A percentile compares a stretch with the other conserved stretches of the same genome.
phyloP scores from a whole-genome alignment of 306 rosid species.

The Rosa rugosa region DNA sequence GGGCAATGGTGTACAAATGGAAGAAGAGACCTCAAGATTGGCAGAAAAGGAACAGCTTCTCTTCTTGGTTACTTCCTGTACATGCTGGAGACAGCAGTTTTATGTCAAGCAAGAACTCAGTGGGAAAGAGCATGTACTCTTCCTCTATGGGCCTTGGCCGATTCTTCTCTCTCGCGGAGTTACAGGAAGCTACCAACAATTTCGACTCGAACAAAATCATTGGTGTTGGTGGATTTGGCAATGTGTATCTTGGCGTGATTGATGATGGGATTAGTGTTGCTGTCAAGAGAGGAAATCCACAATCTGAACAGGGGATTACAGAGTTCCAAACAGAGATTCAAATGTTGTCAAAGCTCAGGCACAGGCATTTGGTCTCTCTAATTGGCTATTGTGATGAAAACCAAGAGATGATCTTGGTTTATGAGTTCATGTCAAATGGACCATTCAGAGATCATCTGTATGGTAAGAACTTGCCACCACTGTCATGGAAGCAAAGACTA shows the following conservation, averaged over 20 bases:
- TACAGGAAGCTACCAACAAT: conserved; percentile 52
- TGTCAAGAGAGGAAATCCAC: conserved; percentile 49
- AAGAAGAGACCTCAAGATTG: conserved; percentile 53
- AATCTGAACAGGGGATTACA: conserved; percentile 51
- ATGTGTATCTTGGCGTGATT: conserved; percentile 42
- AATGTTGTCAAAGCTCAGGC: conserved; percentile 55
- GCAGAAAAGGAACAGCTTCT: conserved; percentile 57
- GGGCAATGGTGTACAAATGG: conserved; percentile 60
- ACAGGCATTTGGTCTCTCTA: conserved; percentile 50
- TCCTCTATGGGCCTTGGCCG: conserved; percentile 47
- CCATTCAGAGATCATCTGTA: conserved; percentile 53
- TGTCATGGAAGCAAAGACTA: conserved; percentile 49
- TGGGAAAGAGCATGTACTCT: conserved; percentile 34
- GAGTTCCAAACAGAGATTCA: conserved; percentile 56
- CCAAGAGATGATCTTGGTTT: conserved; percentile 51
- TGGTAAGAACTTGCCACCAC: conserved; percentile 35
- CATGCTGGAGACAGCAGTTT: conserved; percentile 43
- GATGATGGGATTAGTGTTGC: conserved; percentile 48
- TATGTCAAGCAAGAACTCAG: conserved; percentile 40
- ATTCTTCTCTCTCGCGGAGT: conserved; percentile 42
- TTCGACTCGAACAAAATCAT: conserved; percentile 42
- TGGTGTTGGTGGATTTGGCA: conserved; percentile 59
- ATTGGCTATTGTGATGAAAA: conserved; percentile 58
- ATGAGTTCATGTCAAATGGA: conserved; percentile 59
- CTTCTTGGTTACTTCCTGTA: conserved; percentile 54